phyloP scores from a whole-genome alignment of 441 rosid genomes.

The Croton setiger region DNA sequence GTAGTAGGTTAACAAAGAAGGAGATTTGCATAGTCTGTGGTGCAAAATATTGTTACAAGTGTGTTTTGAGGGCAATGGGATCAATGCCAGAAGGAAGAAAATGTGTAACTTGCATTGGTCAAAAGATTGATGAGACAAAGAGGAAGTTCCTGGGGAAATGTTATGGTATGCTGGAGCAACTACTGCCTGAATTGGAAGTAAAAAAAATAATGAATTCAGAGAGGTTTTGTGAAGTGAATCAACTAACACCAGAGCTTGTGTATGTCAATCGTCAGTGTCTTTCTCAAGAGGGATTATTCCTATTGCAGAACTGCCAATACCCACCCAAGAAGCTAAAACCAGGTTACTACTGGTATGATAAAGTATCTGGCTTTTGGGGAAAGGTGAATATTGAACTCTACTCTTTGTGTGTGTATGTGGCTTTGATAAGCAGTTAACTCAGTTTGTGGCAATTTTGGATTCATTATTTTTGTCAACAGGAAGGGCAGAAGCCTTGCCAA shows the following conservation, averaged over 20 bases:
- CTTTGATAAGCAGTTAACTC: constrained; percentile 20
- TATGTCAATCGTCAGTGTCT: constrained; percentile 60
- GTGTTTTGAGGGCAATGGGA: constrained; percentile 93
- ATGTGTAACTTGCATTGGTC: constrained; percentile 79
- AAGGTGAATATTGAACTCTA: constrained; percentile 50
- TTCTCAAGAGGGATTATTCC: constrained; percentile 47
- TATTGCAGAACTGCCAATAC: constrained; percentile 57
- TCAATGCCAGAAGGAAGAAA: constrained; percentile 99
- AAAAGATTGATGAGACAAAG: constrained; percentile 67
- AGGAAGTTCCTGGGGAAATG: constrained; percentile 64
- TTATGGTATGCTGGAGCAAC: constrained; percentile 68
- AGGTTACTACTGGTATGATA: constrained; percentile 93
- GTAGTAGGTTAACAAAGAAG: constrained; percentile 71
- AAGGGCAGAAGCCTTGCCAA: constrained; percentile 80
- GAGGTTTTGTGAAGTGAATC: constrained; percentile 69
- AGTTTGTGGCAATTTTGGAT: constrained; percentile 26
- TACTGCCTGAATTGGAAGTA: constrained; percentile 59
- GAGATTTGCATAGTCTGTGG: constrained; percentile 91
- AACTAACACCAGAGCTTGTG: constrained; percentile 74
- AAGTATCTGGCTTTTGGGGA: constrained; percentile 95
- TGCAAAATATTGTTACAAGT: constrained; percentile 74
- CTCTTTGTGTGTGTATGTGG: constrained; percentile 1
- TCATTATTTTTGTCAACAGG: constrained; percentile 45
- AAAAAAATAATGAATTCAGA: constrained; percentile 74
- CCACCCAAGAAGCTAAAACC: constrained; percentile 88